phyloP scores from a whole-genome alignment of 202 grass and related monocot species.

The Zizania palustris region DNA sequence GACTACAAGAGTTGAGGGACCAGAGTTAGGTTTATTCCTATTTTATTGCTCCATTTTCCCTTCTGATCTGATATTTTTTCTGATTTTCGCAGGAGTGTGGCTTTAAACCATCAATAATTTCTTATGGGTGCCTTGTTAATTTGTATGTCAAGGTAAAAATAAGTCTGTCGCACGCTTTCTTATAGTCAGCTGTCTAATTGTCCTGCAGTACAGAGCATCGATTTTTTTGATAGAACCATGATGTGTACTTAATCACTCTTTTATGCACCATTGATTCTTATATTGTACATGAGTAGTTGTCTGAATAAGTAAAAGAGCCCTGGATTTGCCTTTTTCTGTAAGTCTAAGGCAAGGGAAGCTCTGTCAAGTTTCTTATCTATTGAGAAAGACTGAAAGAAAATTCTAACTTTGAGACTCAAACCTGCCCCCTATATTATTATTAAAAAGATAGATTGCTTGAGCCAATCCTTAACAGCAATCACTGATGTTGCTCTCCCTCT shows the following conservation, averaged over 20 bases:
- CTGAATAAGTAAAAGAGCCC: not conserved
- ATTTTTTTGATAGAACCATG: not conserved
- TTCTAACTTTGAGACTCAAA: not conserved
- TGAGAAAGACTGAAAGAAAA: not conserved
- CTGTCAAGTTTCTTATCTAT: not conserved
- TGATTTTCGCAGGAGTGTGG: slow-evolving; percentile 77
- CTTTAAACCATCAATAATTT: slow-evolving; percentile 83
- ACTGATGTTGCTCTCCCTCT: slow-evolving; percentile 1
- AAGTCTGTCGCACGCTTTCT: not conserved
- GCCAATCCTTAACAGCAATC: not conserved
- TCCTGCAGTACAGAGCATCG: not conserved
- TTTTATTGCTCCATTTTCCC: slow-evolving; percentile 6
- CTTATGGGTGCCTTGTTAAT: slow-evolving; percentile 95
- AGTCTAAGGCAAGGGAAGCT: not conserved
- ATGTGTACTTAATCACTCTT: slow-evolving; percentile 1
- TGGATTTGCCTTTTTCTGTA: not conserved
- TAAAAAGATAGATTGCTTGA: not conserved
- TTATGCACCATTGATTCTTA: not conserved
- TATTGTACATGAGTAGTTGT: not conserved
- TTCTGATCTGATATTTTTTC: slow-evolving; percentile 36
- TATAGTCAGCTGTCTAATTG: not conserved
- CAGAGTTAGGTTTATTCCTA: slow-evolving; percentile 3
- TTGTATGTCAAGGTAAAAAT: slow-evolving; percentile 84
- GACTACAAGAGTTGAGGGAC: not conserved
- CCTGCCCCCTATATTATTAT: not conserved